phyloP scores from a whole-genome alignment of 495 filamentous ascomycete genomes.

The Penicillium chermesinum region DNA sequence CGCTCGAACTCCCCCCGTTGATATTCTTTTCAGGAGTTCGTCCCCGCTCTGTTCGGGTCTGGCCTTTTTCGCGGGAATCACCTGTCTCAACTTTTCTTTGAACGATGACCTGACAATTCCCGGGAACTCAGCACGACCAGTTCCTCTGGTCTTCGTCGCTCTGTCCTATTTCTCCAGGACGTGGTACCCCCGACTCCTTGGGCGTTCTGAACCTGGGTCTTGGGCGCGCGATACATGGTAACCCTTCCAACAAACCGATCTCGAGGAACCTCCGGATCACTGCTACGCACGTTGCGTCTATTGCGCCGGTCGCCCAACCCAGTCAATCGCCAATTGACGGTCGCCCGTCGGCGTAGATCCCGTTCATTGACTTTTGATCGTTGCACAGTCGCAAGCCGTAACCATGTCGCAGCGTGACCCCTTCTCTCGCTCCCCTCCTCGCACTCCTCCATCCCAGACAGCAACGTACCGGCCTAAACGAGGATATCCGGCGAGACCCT shows the following conservation, averaged over 20 bases:
- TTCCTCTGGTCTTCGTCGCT: no score
- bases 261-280: no score
- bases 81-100: no score
- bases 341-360: neutral
- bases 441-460: conserved; percentile 40
- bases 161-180: no score
- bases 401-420: conserved; percentile 31
- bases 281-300: no score
- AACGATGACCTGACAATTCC: no score
- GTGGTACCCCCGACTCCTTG: no score
- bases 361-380: neutral
- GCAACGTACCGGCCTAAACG: conserved; percentile 30
- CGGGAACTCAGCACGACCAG: no score
- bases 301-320: neutral
- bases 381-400: conserved; percentile 8
- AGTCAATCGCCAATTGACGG: neutral
- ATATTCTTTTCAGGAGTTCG: conserved; percentile 21
- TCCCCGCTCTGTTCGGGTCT: conserved; percentile 5
- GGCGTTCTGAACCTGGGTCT: no score
- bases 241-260: conserved; percentile 8
- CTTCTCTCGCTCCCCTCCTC: conserved; percentile 36
- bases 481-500: conserved; percentile 27
- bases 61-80: neutral
- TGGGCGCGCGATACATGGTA: neutral
- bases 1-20: conserved; percentile 3